Evolutionary conservation across 1,284 basidiomycete species (phyloP).

Genomic region (Rugiboletus extremiorientalis): DNA sequence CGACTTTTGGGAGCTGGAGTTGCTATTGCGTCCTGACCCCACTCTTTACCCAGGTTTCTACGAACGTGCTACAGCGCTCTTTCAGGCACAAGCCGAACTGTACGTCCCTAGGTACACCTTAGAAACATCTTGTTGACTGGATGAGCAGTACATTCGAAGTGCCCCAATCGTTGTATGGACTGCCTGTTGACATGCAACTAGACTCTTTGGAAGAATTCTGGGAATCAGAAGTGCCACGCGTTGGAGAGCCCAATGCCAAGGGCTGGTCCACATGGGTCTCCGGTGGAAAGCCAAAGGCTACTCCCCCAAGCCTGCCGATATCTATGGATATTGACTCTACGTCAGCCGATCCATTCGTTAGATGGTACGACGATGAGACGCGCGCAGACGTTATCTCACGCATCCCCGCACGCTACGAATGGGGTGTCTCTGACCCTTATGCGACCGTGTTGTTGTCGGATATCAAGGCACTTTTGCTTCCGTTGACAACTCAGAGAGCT

Average conservation of each 20-base stretch:
- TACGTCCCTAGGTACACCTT: constrained; percentile 37
- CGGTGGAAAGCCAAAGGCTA: constrained; percentile 37
- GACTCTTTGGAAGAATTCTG: constrained; percentile 70
- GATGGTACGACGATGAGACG: constrained; percentile 68
- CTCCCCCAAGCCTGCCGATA: constrained; percentile 8
- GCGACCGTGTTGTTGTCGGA: constrained; percentile 80
- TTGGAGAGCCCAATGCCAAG: constrained; percentile 58
- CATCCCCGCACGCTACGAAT: constrained; percentile 61
- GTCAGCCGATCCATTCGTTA: constrained; percentile 59
- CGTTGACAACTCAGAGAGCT: constrained; percentile 51
- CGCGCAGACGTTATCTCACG: constrained; percentile 43
- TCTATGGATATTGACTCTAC: constrained; percentile 21
- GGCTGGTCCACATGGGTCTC: constrained; percentile 65
- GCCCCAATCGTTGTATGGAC: constrained; percentile 42
- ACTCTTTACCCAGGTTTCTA: constrained; percentile 43
- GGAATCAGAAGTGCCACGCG: constrained; percentile 67
- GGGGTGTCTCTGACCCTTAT: constrained; percentile 73
- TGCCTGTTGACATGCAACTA: constrained; percentile 48
- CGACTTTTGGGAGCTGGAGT: constrained; percentile 24
- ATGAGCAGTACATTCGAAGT: constrained; percentile 51
- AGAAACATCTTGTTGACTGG: constrained; percentile 3
- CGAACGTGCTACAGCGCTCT: constrained; percentile 70
- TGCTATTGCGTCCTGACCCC: constrained; percentile 13
- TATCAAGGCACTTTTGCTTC: constrained; percentile 67
- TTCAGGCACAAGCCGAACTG: constrained; percentile 79